Evolutionary conservation across 495 filamentous ascomycete species (phyloP), one percentile per base, ranked within the genome.

Genomic region (Neurospora sublineolata): DNA sequence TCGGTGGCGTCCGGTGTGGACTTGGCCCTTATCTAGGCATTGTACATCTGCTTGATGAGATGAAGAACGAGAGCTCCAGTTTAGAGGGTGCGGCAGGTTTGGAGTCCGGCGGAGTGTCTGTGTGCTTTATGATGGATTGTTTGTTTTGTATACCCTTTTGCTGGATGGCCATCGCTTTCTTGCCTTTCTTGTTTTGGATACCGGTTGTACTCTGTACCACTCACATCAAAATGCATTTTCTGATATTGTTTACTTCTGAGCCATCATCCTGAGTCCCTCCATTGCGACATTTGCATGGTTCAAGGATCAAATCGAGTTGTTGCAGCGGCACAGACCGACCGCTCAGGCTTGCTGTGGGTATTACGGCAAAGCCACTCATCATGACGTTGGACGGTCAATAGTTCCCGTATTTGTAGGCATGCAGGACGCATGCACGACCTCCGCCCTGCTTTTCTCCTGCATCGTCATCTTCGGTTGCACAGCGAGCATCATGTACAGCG

Each of bases 31-130:
- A 83, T 91, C 44, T 86, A 82, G 2, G 88, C 88, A 3, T 82
- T 90, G 77, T 88, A 85, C 73, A 87, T 90, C 64, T 86, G 84
- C 68, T 81, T 90, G 88, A 90, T 68, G 87, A 90, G 82, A 87
- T 85, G 82, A 85, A 86, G 69, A 86, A 88, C 64, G 86, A 78
- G 70, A 60, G 69, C 11, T 64, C 37, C n/a, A n/a, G n/a, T n/a
- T 37, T 37, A 37, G 8, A 39, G 38, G 38, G 38, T 39, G 38
- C 38, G 38, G 38, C 38, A 39, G 12, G 4, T 39, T 39, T 39
- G 12, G 12, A 39, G 38, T 4, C 10, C 38, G 38, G 11, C 38
- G 38, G 38, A 14, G 38, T 39, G 12, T 18, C 16, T 41, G 18
- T 18, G 4, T 41, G 40, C 8, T 41, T 42, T 42, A n/a, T n/a